A percentile compares a stretch with the other conserved stretches of the same genome.
These are phyloP conservation scores for Penicillium sp. DNA, from an alignment of 2,329 filamentous ascomycete species.

Conservation along the genomic window DNA sequence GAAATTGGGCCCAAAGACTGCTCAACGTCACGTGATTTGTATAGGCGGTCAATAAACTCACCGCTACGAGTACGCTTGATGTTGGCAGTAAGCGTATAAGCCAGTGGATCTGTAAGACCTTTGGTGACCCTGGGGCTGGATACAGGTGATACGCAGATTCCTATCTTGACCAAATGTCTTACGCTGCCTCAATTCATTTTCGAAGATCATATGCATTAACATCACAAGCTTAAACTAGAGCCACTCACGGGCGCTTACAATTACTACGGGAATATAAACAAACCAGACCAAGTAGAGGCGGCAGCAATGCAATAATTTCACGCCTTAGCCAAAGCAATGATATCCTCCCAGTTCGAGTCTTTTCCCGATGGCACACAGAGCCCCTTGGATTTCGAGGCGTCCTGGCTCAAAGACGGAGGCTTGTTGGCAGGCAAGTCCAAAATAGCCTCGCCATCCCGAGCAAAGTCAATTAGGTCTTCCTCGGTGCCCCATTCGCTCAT, in stretches of 20 bases:
- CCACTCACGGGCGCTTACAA: neutral
- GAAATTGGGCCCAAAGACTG: no score
- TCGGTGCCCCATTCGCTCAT: constrained; percentile 54
- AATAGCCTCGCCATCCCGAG: constrained; percentile 48
- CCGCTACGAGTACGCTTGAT: no score
- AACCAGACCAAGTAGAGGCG: neutral
- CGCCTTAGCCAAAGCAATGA: constrained; percentile 26
- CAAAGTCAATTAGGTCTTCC: constrained; percentile 50
- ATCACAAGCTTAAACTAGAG: no score
- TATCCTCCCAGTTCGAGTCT: constrained; percentile 36
- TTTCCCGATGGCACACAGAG: constrained; percentile 27
- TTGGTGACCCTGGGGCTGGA: no score
- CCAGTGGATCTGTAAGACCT: no score
- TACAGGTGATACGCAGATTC: no score
- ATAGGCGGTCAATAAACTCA: no score
- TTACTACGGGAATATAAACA: neutral
- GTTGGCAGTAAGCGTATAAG: no score
- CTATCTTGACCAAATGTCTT: no score
- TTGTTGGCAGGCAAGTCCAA: constrained; percentile 31
- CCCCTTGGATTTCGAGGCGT: constrained; percentile 14
- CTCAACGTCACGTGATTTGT: no score
- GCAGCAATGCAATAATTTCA: neutral
- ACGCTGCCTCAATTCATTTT: no score
- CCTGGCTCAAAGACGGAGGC: constrained; percentile 3
- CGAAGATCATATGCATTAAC: no score